Conservation (phyloP, 2,329 filamentous ascomycete species). For the Sporothrix mexicana region DNA sequence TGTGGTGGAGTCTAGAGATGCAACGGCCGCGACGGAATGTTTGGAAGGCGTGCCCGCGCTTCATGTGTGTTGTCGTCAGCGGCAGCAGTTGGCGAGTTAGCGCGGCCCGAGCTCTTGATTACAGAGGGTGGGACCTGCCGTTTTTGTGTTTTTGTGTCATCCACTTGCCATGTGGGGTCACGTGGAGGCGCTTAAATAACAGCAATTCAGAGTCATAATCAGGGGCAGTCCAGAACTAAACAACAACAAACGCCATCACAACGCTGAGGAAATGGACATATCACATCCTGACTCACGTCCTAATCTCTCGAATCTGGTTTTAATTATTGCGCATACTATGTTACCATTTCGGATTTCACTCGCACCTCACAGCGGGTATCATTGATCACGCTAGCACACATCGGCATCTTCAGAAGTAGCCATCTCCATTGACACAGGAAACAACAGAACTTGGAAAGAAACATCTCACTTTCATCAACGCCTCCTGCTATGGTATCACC, state of each 20-base stretch:
- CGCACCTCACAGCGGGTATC: too few relatives aligned
- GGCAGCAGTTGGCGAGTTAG: slow-evolving; percentile 9
- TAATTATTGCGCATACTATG: too few relatives aligned
- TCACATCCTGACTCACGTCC: too few relatives aligned
- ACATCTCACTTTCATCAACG: background rate
- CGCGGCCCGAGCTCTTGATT: slow-evolving; percentile 16
- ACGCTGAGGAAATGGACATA: too few relatives aligned
- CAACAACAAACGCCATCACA: too few relatives aligned
- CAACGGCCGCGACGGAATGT: background rate
- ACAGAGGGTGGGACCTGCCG: slow-evolving; percentile 5
- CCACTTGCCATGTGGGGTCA: slow-evolving; percentile 1
- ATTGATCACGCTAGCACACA: too few relatives aligned
- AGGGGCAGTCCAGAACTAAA: too few relatives aligned
- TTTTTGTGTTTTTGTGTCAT: background rate
- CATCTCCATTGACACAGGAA: background rate
- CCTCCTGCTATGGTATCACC: background rate
- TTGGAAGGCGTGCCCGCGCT: background rate
- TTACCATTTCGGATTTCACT: too few relatives aligned
- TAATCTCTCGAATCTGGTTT: too few relatives aligned
- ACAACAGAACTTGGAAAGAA: background rate
- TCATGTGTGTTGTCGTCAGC: slow-evolving; percentile 7
- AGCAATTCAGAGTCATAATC: too few relatives aligned
- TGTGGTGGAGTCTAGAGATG: background rate
- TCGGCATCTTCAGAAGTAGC: too few relatives aligned
- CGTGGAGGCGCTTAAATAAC: background rate